These are phyloP conservation scores for Peribolospora baueri DNA, from an alignment of 768 basidiomycete genomes.

Conservation along the genomic window DNA sequence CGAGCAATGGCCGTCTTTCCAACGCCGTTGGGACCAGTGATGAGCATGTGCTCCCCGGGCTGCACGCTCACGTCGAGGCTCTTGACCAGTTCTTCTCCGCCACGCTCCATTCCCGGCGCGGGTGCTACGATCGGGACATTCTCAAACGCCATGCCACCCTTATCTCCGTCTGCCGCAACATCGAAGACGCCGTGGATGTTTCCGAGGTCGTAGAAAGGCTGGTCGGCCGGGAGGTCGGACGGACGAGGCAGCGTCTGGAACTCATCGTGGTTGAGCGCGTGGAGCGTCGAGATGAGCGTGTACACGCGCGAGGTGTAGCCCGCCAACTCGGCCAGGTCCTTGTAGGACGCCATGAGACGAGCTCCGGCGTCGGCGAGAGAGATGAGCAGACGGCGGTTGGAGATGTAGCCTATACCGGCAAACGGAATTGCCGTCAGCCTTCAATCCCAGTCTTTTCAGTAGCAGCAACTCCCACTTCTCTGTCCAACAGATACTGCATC, in stretches of 20 bases:
- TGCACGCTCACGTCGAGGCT: slow-evolving; percentile 39
- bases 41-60: slow-evolving; percentile 64
- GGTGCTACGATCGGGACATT: slow-evolving; percentile 24
- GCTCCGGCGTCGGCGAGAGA: slow-evolving; percentile 94
- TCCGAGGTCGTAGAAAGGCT: slow-evolving; percentile 34
- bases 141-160: slow-evolving; percentile 14
- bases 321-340: slow-evolving; percentile 81
- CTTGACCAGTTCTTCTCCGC: slow-evolving; percentile 35
- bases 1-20: slow-evolving; percentile 21
- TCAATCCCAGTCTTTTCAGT: too few species aligned
- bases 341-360: slow-evolving; percentile 86
- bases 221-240: slow-evolving; percentile 18
- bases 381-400: slow-evolving; percentile 66
- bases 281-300: slow-evolving; percentile 59
- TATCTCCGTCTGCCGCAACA: background rate
- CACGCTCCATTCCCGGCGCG: slow-evolving; percentile 20
- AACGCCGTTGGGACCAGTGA: slow-evolving; percentile 42
- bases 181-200: slow-evolving; percentile 34
- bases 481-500: background rate
- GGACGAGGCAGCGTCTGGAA: slow-evolving; percentile 26
- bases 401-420: slow-evolving; percentile 45
- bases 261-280: slow-evolving; percentile 31
- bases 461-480: slow-evolving; percentile 1
- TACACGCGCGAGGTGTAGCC: slow-evolving; percentile 79
- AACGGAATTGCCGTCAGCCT: background rate